A percentile compares a stretch with the other conserved stretches of the same genome.
phyloP scores from a whole-genome alignment of 306 rosid genomes.

The Corylus americana region DNA sequence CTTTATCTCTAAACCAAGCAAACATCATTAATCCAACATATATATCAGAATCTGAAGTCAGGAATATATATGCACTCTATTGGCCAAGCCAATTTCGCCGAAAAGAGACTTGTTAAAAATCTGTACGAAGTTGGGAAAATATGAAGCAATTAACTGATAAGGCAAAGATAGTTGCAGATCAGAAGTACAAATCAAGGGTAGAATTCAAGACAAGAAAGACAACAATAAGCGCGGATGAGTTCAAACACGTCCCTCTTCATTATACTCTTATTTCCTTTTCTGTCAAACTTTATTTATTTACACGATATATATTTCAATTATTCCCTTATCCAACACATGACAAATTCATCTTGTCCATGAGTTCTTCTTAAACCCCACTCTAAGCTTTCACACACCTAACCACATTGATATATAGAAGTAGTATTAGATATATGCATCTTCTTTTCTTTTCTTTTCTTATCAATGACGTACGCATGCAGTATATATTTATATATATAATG shows the following conservation, averaged over 20 bases:
- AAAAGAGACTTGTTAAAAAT: too few relatives aligned
- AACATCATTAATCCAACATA: too few relatives aligned
- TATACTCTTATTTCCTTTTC: not conserved
- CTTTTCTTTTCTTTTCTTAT: not conserved
- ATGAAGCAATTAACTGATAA: too few relatives aligned
- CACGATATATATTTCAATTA: not conserved
- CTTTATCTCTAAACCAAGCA: too few relatives aligned
- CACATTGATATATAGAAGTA: not conserved
- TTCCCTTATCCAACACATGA: not conserved
- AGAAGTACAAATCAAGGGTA: not conserved
- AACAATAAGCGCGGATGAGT: not conserved
- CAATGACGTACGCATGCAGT: too few relatives aligned
- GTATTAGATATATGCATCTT: not conserved
- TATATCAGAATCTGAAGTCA: too few relatives aligned
- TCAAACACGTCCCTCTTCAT: not conserved
- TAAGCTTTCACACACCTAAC: slow-evolving; percentile 1
- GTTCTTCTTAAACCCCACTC: not conserved
- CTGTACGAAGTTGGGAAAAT: too few relatives aligned
- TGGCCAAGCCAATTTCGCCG: not conserved
- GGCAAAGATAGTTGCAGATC: too few relatives aligned
- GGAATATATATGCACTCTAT: too few relatives aligned
- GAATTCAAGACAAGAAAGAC: not conserved
- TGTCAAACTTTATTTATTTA: not conserved
- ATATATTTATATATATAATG: too few relatives aligned
- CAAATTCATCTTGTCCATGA: not conserved